Evolutionary conservation across 345 rosid genomes (phyloP), one percentile per base, ranked within the genome.

Genomic region (Lenwebbia sp.): DNA sequence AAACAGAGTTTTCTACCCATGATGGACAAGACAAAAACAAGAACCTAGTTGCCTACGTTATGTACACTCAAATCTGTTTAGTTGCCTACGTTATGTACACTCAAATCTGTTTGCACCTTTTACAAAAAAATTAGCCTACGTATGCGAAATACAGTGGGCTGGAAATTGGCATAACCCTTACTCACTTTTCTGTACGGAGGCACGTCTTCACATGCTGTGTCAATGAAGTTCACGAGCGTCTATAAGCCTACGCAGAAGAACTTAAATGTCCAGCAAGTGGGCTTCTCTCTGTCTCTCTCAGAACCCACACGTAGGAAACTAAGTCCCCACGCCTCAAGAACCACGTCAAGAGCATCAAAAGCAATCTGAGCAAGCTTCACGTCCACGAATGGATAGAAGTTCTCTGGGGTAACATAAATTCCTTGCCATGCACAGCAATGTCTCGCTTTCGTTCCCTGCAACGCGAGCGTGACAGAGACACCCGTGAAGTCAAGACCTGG

Each of bases 361-460:
- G 51, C 84, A 54, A 58, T 85, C 75, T 88, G 83, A 41, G 82
- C 83, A 4, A n/a, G 44, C 13, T 86, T 86, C 86, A 25, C 56
- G 22, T 58, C 70, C 86, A 17, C 47, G 47, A 58, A 13, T 58
- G 89, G 85, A 87, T 86, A 55, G 74, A 50, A 89, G 52, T 49
- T 86, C 86, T 86, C 52, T 74, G 84, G 89, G 87, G 88, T 84
- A 86, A 87, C 91, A 89, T 89, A 90, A 90, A 90, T 92, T 90
- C 90, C 85, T 81, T 88, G 13, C 76, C 76, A 84, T 52, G 19
- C 21, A 30, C 85, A 56, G 78, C 83, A 87, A 58, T 52, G 74
- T 87, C 56, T 88, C 81, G 54, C 82, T 57, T 13, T 89, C 54
- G 76, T 86, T 47, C 51, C 30, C 57, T 87, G 44, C 78, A 19